Percentiles rank a stretch among this genome's conserved stretches.
Conservation (phyloP, 1,284 basidiomycete genomes). For the Malassezia brasiliensis region DNA sequence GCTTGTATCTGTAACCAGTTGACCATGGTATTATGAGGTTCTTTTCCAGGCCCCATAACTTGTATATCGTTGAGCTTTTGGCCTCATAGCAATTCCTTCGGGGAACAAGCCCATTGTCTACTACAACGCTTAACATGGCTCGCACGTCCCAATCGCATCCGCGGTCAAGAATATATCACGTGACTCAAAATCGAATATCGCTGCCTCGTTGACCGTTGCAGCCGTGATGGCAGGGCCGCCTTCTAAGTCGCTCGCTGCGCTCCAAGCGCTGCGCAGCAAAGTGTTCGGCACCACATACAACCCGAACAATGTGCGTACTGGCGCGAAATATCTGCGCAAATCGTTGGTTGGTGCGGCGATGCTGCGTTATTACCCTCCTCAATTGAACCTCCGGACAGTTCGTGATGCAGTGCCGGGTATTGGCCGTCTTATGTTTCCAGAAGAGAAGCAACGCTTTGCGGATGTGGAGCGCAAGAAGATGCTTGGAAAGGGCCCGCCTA, state of each 20-base stretch:
- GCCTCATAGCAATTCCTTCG: no score
- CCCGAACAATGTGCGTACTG: slow-evolving; percentile 30
- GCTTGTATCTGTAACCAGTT: no score
- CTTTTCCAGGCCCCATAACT: no score
- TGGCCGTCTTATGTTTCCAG: slow-evolving; percentile 20
- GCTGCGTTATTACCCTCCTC: slow-evolving; percentile 41
- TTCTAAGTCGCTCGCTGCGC: slow-evolving; percentile 22
- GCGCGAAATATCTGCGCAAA: slow-evolving; percentile 35
- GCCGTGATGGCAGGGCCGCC: slow-evolving; percentile 22
- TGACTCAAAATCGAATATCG: no score
- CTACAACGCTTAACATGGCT: no score
- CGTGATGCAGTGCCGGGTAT: slow-evolving; percentile 17
- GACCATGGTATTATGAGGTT: no score
- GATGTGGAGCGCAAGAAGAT: slow-evolving; percentile 40
- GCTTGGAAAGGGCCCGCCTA: slow-evolving; percentile 44
- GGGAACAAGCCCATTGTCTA: no score
- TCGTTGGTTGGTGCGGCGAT: slow-evolving; percentile 37
- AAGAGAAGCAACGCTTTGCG: slow-evolving; percentile 30
- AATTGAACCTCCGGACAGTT: slow-evolving; percentile 28
- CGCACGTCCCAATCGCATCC: no score
- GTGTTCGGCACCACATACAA: slow-evolving; percentile 34
- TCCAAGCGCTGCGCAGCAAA: slow-evolving; percentile 30
- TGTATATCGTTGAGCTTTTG: no score
- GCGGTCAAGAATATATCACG: no score
- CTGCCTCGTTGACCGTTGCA: neutral